phyloP scores from a whole-genome alignment of 108 stramenopile genomes.

The Bacterosira constricta region DNA sequence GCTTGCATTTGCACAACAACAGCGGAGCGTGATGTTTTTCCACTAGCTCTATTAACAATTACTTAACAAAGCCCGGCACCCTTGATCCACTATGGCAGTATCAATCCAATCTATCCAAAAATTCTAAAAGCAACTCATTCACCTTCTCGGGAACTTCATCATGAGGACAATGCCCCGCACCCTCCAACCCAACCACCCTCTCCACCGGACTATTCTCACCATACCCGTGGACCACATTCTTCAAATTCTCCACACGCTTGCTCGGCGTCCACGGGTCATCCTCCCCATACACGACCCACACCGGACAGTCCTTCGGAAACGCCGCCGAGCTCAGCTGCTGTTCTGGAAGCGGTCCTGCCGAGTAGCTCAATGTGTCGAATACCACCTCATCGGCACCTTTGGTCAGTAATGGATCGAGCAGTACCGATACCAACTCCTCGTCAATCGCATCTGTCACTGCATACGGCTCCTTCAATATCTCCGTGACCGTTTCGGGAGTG shows the following conservation, averaged over 20 bases:
- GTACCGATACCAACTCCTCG: constrained; percentile 85
- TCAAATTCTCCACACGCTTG: constrained; percentile 72
- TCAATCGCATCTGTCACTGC: constrained; percentile 73
- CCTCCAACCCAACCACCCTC: constrained; percentile 72
- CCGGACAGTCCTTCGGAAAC: constrained; percentile 61
- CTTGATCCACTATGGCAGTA: neutral
- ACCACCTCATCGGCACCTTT: constrained; percentile 89
- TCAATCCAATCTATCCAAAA: constrained; percentile 56
- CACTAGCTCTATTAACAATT: no score
- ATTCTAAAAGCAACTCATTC: constrained; percentile 83
- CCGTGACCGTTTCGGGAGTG: constrained; percentile 74
- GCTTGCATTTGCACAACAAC: no score
- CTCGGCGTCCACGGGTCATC: constrained; percentile 94
- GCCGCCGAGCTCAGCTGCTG: constrained; percentile 66
- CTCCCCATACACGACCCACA: constrained; percentile 90
- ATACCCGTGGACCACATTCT: constrained; percentile 29
- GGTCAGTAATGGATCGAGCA: constrained; percentile 87
- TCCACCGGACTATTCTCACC: constrained; percentile 55
- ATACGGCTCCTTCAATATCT: constrained; percentile 92
- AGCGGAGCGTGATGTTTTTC: no score
- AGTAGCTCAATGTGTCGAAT: constrained; percentile 92
- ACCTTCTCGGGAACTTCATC: constrained; percentile 93
- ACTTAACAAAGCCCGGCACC: neutral
- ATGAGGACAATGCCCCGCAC: constrained; percentile 95
- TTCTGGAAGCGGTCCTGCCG: constrained; percentile 95